Evolutionary conservation across 192 early-diverging fungal genomes (phyloP), one percentile per base, ranked within the genome.

Genomic region (Jimgerdemannia flammicorona): DNA sequence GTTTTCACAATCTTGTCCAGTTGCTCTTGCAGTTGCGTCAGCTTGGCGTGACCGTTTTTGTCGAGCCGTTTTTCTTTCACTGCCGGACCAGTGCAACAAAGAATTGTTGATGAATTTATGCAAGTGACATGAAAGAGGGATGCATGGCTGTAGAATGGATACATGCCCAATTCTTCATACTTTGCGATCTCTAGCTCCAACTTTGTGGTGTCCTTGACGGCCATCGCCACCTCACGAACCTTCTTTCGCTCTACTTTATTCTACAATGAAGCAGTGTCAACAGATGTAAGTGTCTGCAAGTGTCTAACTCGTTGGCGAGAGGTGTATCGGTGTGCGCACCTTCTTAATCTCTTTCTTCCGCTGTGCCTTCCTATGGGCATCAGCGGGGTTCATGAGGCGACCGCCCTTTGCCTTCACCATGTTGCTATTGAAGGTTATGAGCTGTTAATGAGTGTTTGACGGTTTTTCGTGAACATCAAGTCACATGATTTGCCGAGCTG

Each of bases 201-300:
- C 72, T 88, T 88, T 18, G 73, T 70, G 3, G 86, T 85, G 74
- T 92, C 91, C 70, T 85, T 89, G 69, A 90, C 81, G 0, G 87
- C 79, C 29, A 87, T 77, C 17, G 84, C 81, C 18, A 87, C 71
- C 69, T 84, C 78, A 49, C 88, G 84, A 40, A 81, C 80, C 64
- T 84, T 84, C 74, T 90, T 89, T 69, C 88, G 83, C 19, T 84
- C 86, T 41, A 87, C 89, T 82, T 90, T 92, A 79, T 90, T 92
- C 90, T 91, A 77, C 40, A 44, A 41, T 63, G 44, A 14, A 44
- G 19, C 70, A 8, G 72, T 9, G 8, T 49, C 40, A 64, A 54
- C 63, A 18, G 17, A 3, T 73, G 4, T 2, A 59, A 59, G 49
- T 59, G 49, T 59, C 14, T 59, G 0, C 14, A 59, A 59, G 14